Base-by-base conservation (phyloP, 176 grass and related monocot species). In the Oryza brachyantha region DNA sequence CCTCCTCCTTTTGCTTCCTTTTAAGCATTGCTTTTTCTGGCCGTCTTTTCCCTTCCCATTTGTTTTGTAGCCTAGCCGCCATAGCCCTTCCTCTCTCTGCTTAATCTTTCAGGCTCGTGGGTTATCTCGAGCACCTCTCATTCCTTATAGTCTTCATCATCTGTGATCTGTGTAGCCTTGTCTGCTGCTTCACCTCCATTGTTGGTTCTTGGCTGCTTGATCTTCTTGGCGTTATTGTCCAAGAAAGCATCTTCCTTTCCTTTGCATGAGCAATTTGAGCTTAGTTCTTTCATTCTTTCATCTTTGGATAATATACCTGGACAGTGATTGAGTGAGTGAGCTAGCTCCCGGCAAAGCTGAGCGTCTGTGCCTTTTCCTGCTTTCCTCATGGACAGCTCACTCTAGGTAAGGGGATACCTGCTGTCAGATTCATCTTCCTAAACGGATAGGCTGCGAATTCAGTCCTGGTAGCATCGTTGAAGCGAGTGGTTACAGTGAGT, bases 311-410 rank as follows among this genome's bases (percentile, higher is more conserved):
- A 37, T 69, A 37, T 69, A 36, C 38, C 39, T 32, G 29, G 31
- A 70, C 27, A 64, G 41, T 55, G 52, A 55, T 2, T 24, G 52
- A 10, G 52, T 57, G 52, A 57, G 21, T 4, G 52, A 57, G 52
- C 54, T 58, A 82, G 59, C 58, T 45, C 46, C 8, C 40, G 42
- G 39, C 60, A 54, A 45, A 48, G 70, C 61, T 0, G 73, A 70
- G 42, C 72, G 40, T 39, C 55, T 19, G 11, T 12, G 61, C 46
- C 46, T 88, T 78, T 78, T 58, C 16, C 14, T 34, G 34, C 73
- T 64, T 10, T 16, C 25, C 41, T 16, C 81, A 81, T 84, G 87
- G 77, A 11, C 77, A 38, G 82, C 87, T 84, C 70, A 40, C 81
- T 42, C 54, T 36, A 79, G 81, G 86, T 79, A 74, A 68, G 63